These are phyloP conservation scores for Mortierella sp. DNA, from an alignment of 371 early-diverging fungal species.

Conservation along the genomic window DNA sequence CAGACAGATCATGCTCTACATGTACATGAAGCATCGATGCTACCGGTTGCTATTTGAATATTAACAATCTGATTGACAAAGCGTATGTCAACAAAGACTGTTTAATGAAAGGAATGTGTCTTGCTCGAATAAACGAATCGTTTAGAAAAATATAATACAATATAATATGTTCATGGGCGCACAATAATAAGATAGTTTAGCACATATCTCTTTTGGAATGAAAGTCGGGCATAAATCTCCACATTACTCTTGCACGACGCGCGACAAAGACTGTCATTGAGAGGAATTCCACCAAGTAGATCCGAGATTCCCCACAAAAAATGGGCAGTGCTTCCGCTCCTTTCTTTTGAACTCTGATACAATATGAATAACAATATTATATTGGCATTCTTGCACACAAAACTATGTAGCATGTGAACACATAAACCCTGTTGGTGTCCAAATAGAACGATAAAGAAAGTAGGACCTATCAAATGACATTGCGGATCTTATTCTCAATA, in stretches of 20 bases:
- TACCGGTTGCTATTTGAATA: too few relatives aligned
- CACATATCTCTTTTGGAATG: too few relatives aligned
- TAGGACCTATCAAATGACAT: background rate
- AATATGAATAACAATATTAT: background rate
- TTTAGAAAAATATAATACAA: background rate
- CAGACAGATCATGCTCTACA: too few relatives aligned
- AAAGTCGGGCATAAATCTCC: background rate
- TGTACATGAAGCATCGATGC: too few relatives aligned
- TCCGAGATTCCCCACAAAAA: slow-evolving; percentile 8
- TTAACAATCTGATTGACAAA: too few relatives aligned
- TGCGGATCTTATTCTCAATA: too few relatives aligned
- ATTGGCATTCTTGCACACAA: background rate
- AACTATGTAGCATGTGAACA: slow-evolving; percentile 18
- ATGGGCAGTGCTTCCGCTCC: background rate
- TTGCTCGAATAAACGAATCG: background rate
- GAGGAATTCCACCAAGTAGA: background rate
- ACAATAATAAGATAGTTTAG: too few relatives aligned
- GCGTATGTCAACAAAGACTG: background rate
- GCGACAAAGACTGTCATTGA: background rate
- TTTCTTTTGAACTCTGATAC: background rate
- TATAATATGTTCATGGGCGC: too few relatives aligned
- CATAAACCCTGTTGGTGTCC: background rate
- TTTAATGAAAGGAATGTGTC: background rate
- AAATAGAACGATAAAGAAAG: background rate
- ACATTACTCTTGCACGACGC: background rate